Evolutionary conservation across 805 yeast species (phyloP).

Genomic region (Sungouiozyma ichnusensis): DNA sequence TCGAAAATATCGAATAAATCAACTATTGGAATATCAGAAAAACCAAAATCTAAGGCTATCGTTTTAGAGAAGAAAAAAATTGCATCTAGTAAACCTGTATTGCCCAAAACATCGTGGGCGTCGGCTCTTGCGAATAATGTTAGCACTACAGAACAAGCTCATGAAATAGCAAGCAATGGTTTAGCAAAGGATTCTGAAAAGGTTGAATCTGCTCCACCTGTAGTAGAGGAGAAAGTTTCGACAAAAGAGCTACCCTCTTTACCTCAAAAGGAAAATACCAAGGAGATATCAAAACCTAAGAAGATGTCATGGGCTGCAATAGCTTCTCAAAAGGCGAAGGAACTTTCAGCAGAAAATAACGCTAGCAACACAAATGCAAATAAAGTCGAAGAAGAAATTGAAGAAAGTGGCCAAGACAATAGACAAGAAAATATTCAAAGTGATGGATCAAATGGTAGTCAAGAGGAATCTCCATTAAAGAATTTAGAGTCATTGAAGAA

Average conservation of each 20-base stretch:
- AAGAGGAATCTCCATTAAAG: slow-evolving; percentile 13
- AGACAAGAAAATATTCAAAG: too few relatives aligned
- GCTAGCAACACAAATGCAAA: neutral
- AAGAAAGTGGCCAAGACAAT: neutral
- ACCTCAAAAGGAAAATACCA: slow-evolving; percentile 6
- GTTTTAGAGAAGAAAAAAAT: slow-evolving; percentile 15
- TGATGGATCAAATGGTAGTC: too few relatives aligned
- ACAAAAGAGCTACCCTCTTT: slow-evolving; percentile 2
- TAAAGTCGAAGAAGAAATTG: neutral
- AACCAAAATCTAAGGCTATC: neutral
- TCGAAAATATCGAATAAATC: slow-evolving; percentile 5
- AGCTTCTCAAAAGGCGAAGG: slow-evolving; percentile 38
- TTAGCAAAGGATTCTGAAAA: too few relatives aligned
- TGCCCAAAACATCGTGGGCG: slow-evolving; percentile 30
- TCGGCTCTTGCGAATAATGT: slow-evolving; percentile 21
- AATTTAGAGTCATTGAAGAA: slow-evolving; percentile 25
- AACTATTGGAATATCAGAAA: neutral
- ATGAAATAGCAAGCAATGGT: slow-evolving; percentile 11
- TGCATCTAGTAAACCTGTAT: slow-evolving; percentile 16
- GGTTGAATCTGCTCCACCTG: too few relatives aligned
- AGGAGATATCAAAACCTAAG: slow-evolving; percentile 7
- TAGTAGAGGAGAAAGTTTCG: too few relatives aligned
- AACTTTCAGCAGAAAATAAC: neutral
- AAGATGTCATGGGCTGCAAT: slow-evolving; percentile 61
- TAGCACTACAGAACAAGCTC: slow-evolving; percentile 25